Evolutionary conservation across 2,329 filamentous ascomycete species (phyloP).

Genomic region (Lachnellula subtilissima): DNA sequence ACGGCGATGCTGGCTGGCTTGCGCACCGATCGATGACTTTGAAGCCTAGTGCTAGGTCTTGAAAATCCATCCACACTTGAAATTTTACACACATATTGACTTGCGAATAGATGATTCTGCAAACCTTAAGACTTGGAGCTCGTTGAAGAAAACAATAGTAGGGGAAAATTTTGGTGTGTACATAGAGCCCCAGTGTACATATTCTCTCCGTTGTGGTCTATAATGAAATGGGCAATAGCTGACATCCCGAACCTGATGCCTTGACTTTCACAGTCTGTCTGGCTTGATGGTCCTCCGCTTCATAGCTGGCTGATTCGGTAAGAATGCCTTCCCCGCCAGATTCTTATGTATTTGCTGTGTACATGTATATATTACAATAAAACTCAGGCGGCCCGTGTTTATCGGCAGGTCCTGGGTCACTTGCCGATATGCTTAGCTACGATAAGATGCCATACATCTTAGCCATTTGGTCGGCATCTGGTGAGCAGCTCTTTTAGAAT

Average conservation of each 20-base stretch:
- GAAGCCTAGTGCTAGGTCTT: no score
- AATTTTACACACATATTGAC: neutral
- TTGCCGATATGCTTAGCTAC: slow-evolving; percentile 37
- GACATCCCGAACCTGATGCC: slow-evolving; percentile 37
- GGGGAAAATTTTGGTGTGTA: no score
- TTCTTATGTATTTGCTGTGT: no score
- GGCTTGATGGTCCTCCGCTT: slow-evolving; percentile 59
- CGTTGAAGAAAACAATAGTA: neutral
- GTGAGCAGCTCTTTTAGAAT: no score
- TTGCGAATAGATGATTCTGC: slow-evolving; percentile 49
- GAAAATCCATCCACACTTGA: no score
- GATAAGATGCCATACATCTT: neutral
- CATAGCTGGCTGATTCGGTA: slow-evolving; percentile 54
- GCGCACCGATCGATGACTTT: no score
- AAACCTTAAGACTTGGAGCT: neutral
- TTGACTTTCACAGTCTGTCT: slow-evolving; percentile 55
- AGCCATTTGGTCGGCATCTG: neutral
- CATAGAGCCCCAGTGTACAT: no score
- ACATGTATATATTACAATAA: no score
- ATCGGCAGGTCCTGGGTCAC: slow-evolving; percentile 49
- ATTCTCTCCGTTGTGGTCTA: no score
- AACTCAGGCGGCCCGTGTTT: slow-evolving; percentile 49
- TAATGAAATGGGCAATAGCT: no score
- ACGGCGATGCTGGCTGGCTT: no score
- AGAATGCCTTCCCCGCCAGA: no score